A percentile compares a stretch with the other conserved stretches of the same genome.
Evolutionary conservation across 2,329 filamentous ascomycete species (phyloP).

Genomic region (Trichoderma oligosporum): DNA sequence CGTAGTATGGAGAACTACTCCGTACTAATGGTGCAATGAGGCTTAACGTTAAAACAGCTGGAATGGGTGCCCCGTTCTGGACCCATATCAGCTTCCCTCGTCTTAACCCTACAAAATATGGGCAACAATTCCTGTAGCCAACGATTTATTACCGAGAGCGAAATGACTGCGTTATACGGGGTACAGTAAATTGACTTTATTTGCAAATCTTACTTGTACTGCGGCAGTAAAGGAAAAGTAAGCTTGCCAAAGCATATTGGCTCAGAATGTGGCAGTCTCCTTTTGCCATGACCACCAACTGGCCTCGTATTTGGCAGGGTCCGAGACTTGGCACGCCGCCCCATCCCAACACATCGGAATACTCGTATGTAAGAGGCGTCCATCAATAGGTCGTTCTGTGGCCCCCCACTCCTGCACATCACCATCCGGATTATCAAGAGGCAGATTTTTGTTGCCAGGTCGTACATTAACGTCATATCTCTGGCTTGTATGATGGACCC

Average conservation of each 20-base stretch:
- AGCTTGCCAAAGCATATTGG: background rate
- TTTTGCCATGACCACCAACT: conserved; percentile 17
- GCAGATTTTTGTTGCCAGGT: background rate
- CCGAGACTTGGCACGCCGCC: conserved; percentile 2
- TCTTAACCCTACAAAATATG: conserved; percentile 6
- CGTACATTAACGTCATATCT: background rate
- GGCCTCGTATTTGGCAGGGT: conserved; percentile 18
- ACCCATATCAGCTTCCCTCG: conserved; percentile 1
- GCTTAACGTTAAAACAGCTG: background rate
- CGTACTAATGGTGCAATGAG: background rate
- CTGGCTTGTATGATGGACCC: background rate
- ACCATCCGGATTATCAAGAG: background rate
- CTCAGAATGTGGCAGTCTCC: background rate
- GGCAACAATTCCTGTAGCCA: background rate
- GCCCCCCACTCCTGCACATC: conserved; percentile 16
- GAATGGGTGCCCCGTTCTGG: conserved; percentile 4
- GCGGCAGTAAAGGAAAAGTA: background rate
- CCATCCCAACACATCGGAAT: conserved; percentile 13
- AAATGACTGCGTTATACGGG: too few species aligned
- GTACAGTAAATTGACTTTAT: background rate
- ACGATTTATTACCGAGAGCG: background rate
- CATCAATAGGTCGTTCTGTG: conserved; percentile 14
- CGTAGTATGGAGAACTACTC: background rate
- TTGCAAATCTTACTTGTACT: background rate
- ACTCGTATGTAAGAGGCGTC: too few species aligned